Base-by-base conservation (phyloP, 495 filamentous ascomycete genomes). In the Trichoderma reesei region DNA sequence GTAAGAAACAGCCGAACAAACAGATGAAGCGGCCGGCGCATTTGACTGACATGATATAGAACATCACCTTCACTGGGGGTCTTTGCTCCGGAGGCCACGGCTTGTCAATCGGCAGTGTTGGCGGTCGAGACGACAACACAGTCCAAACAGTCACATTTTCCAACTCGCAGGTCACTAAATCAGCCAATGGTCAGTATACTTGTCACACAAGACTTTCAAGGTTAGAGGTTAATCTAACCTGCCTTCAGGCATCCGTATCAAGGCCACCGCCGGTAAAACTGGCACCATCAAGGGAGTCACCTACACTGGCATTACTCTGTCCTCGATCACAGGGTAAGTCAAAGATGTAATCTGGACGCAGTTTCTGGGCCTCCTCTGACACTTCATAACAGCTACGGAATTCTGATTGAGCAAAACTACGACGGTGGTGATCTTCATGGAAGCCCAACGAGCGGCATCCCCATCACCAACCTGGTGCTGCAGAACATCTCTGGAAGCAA, bases 381-480 rank as follows among this genome's bases (percentile, higher is more conserved):
- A 26, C 26, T 26, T 26, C 1, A 26, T 26, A 26, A 26, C 37
- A 63, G 61, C 14, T 63, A 63, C 20, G 86, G 85, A 56, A 82
- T 89, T 59, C 78, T 87, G 66, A 83, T 89, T 60, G 73, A 88
- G 74, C 86, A 89, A 73, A 85, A 88, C 71, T 89, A 88, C 67
- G 71, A 83, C 74, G 86, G 61, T 10, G 61, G 61, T 16, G 61
- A 63, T 11, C 83, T 84, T 0, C 85, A 83, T 31, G 85, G 86
- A 16, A 82, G 62, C 2, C 80, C 85, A 14, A 86, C 85, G 3
- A 79, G 69, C 46, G 84, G 85, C 26, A 79, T 88, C 34, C 81
- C 83, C 6, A 86, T 88, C 67, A 86, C 82, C 16, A 78, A 75
- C 42, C 66, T 88, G 5, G 83, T 78, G 7, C 60, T 88, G 26